phyloP scores from a whole-genome alignment of 345 rosid genomes.

The rapeseed (Brassica napus) region Da-Ae NC_063442.1:25698501-25699000 shows the following conservation, averaged over 20 bases:
- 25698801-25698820: conserved; percentile 5
- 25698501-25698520: not conserved
- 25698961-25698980: conserved; percentile 65
- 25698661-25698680: conserved; percentile 58
- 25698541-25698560: not conserved
- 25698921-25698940: conserved; percentile 70
- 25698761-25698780: conserved; percentile 49
- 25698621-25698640: conserved; percentile 52
- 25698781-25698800: not conserved
- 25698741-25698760: conserved; percentile 64
- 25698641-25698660: conserved; percentile 80
- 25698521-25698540: not conserved
- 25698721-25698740: conserved; percentile 63
- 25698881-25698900: conserved; percentile 69
- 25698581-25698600: conserved; percentile 69
- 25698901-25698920: conserved; percentile 57
- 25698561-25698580: conserved; percentile 46
- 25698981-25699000: conserved; percentile 39
- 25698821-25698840: not conserved
- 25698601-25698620: conserved; percentile 69
- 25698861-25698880: conserved; percentile 36
- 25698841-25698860: not conserved
- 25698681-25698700: conserved; percentile 66
- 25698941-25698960: conserved; percentile 84
- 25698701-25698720: conserved; percentile 55